Conservation (phyloP, 106 monocot species). For the Acanthochlamys bracteata region DNA sequence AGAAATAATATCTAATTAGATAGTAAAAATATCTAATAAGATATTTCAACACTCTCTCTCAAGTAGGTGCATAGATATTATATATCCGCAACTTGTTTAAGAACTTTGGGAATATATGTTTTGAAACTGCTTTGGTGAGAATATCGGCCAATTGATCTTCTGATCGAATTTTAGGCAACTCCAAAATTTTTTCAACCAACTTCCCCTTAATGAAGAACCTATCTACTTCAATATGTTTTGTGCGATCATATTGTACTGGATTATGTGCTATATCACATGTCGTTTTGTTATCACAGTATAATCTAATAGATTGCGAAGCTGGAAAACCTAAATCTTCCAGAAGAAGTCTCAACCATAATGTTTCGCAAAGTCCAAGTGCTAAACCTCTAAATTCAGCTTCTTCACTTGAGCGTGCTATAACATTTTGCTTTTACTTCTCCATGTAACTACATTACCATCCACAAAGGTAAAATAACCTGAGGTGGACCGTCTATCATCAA, state of each 20-base stretch:
- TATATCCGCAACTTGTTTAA: conserved; percentile 15
- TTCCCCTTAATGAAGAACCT: conserved; percentile 20
- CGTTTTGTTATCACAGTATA: conserved; percentile 14
- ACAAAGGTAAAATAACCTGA: conserved; percentile 9
- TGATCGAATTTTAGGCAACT: conserved; percentile 4
- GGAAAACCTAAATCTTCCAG: not conserved
- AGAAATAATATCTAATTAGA: too few relatives aligned
- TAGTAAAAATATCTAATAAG: too few relatives aligned
- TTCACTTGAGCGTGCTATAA: conserved; percentile 3
- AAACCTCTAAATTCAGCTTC: too few relatives aligned
- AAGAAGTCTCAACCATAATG: conserved; percentile 6
- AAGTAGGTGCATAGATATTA: conserved; percentile 10
- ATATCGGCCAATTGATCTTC: conserved; percentile 17
- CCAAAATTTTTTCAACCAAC: conserved; percentile 4
- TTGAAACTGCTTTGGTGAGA: conserved; percentile 7
- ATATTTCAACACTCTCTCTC: not conserved
- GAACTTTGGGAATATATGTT: not conserved
- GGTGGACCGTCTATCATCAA: not conserved
- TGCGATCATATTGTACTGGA: conserved; percentile 4
- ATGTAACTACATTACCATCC: not conserved
- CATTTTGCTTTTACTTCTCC: conserved; percentile 1
- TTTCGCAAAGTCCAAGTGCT: conserved; percentile 5
- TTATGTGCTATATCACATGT: conserved; percentile 16
- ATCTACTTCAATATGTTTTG: conserved; percentile 9
- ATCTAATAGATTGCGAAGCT: not conserved